Evolutionary conservation across 805 yeast species (phyloP).

Genomic region (Komagataella pseudopastoris): DNA sequence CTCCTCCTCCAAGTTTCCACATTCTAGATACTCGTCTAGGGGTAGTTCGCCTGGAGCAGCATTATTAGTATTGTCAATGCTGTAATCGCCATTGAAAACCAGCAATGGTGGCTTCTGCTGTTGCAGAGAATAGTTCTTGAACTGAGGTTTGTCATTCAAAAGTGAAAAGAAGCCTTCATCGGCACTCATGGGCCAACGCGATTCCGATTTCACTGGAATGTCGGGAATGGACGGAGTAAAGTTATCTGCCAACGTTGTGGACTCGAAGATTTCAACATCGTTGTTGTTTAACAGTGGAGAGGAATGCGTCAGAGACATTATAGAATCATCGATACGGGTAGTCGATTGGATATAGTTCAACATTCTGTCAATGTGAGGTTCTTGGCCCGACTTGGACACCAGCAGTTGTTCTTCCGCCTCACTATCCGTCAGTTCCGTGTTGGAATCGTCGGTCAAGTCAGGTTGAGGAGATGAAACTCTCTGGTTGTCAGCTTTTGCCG

Average conservation of each 20-base stretch:
- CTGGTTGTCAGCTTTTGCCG: background rate
- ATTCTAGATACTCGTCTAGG: background rate
- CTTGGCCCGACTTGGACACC: background rate
- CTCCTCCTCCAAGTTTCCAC: background rate
- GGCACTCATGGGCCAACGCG: background rate
- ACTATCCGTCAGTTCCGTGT: background rate
- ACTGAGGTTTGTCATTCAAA: background rate
- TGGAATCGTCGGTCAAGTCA: background rate
- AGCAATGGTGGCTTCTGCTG: background rate
- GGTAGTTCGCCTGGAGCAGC: background rate
- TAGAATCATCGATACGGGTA: background rate
- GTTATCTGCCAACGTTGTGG: background rate
- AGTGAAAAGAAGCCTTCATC: background rate
- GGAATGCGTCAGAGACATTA: background rate
- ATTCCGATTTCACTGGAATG: background rate
- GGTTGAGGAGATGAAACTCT: background rate
- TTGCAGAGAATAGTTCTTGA: background rate
- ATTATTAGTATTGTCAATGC: background rate
- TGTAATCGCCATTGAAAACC: background rate
- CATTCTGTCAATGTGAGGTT: background rate
- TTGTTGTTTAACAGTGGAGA: constrained; percentile 1
- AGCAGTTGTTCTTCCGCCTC: background rate
- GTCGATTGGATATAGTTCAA: background rate
- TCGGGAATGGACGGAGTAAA: background rate
- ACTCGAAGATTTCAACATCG: background rate